phyloP scores from a whole-genome alignment of 2,329 filamentous ascomycete genomes.

The Berkeleyomyces basicola region DNA sequence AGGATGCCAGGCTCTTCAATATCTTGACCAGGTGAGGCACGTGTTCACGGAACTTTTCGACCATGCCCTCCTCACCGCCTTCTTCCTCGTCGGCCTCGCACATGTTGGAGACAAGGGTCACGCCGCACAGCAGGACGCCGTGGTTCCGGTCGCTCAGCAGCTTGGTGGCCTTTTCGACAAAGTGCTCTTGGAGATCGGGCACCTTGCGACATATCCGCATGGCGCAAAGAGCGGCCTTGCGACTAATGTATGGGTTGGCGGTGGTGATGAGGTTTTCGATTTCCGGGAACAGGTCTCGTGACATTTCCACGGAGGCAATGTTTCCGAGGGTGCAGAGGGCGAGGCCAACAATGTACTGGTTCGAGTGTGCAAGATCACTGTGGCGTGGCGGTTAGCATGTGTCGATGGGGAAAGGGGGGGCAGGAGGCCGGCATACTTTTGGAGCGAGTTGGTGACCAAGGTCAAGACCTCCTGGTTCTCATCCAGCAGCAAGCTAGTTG shows the following conservation, averaged over 20 bases:
- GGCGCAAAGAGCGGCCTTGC: constrained; percentile 94
- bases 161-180: constrained; percentile 80
- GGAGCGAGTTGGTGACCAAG: constrained; percentile 89
- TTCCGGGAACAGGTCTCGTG: constrained; percentile 87
- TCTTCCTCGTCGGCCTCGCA: constrained; percentile 92
- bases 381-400: constrained; percentile 14
- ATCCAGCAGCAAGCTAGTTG: constrained; percentile 87
- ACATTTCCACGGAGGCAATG: constrained; percentile 97
- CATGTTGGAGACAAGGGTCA: constrained; percentile 79
- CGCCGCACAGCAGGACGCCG: constrained; percentile 78
- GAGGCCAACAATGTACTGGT: constrained; percentile 95
- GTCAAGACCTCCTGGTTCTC: constrained; percentile 98
- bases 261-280: constrained; percentile 84
- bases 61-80: constrained; percentile 72
- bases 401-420: background rate
- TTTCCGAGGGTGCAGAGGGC: constrained; percentile 93
- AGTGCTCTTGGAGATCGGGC: constrained; percentile 92
- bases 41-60: constrained; percentile 79
- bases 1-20: constrained; percentile 80
- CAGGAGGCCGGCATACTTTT: constrained; percentile 53
- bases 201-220: constrained; percentile 99
- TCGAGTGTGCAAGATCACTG: constrained; percentile 90
- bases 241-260: constrained; percentile 92
- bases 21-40: constrained; percentile 78
- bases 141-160: constrained; percentile 88